Base-by-base conservation (phyloP, 129 eudicot species). In the Apium graveolens region DNA sequence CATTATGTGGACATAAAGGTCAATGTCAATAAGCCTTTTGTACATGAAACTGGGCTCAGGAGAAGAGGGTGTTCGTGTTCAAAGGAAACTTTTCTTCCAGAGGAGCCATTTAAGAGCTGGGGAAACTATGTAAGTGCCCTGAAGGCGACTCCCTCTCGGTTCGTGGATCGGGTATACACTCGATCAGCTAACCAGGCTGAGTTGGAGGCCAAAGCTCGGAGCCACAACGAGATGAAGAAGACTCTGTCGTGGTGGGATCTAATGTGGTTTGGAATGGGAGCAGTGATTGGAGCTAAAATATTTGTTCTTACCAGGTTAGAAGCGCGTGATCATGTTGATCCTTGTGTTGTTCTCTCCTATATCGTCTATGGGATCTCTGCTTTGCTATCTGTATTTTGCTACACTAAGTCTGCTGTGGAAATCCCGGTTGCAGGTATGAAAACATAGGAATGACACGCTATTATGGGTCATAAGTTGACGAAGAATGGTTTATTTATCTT, bases 181-280 rank as follows among this genome's bases (percentile, higher is more conserved):
- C 91, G 98, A 10, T 94, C 98, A 4, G 74, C 14, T 10, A 93
- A 84, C 31, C 72, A 76, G 76, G 86, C 85, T 10, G 98, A 94
- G 91, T 63, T 94, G 44, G 96, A 88, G 80, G 87, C 80, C 12
- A 88, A 75, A 83, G 80, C 86, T 0, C 78, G 91, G 76, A 95
- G 98, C 76, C 86, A 82, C 72, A 39, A 89, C 63, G 80, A 87
- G 75, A 94, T 94, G 98, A 91, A 90, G 87, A 89, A 71, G 81
- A 88, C 90, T 3, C 78, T 95, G 21, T 70, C 87, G 3, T 88
- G 97, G 97, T 91, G 98, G 98, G 98, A 94, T 76, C 81, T 94
- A 2, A 91, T 91, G 18, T 94, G 98, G 97, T 91, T 94, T 31
- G 97, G 98, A 14, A 87, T 94, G 89, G 98, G 98, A 0, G 91